Evolutionary conservation across 2,329 filamentous ascomycete species (phyloP), one percentile per base, ranked within the genome.

Genomic region (Nemania sp.): DNA sequence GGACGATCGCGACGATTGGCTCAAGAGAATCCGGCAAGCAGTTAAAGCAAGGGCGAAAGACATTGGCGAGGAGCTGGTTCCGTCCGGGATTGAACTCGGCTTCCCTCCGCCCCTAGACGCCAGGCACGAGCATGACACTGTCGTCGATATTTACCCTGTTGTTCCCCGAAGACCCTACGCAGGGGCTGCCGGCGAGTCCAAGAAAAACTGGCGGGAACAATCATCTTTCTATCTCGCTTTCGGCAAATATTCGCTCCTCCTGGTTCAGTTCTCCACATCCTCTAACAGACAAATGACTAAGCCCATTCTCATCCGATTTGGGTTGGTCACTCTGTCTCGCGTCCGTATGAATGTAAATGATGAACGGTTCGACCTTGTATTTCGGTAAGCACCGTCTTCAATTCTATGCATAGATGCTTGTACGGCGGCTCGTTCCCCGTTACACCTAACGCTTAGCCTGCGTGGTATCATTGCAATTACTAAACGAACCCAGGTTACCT

Each of bases 181-280:
- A 48, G 69, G 71, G 21, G 69, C 76, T 17, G 72, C 72, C 9
- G 76, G 78, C 7, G 79, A 80, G 34, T 68, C 73, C 1, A 80
- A 80, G 56, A 83, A 82, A 65, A 72, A 73, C 29, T 74, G 70
- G 70, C 75, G 76, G 18, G 83, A 85, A 29, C 75, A 76, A n/a
- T 76, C 80, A 1, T 82, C 82, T 0, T 84, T 81, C 60, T 86
- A 83, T 66, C 74, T 86, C 21, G 80, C 81, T 2, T 77, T 86
- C 25, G 83, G 81, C 20, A 79, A 81, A 29, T 81, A 83, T 61
- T 77, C 82, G 60, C 82, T 82, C 62, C 79, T 83, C 66, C 74
- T 85, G 4, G 73, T 82, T 6, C 81, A 84, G 59, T 79, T 84
- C 15, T 74, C 79, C 17, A 79, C 78, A 49, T 76, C 76, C n/a